Conservation (phyloP, 768 basidiomycete species). For the Roridomyces roridus region DNA sequence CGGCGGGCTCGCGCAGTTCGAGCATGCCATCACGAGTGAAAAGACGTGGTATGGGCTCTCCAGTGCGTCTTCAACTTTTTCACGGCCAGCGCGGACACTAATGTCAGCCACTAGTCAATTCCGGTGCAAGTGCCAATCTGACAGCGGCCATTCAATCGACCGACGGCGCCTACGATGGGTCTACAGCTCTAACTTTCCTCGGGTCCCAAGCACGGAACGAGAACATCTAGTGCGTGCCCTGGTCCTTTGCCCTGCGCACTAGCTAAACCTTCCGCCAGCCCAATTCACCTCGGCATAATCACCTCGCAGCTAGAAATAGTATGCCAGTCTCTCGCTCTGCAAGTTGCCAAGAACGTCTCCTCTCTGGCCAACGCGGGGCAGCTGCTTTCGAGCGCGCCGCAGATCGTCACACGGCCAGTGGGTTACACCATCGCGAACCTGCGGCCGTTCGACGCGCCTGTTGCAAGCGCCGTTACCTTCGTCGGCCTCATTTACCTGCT, state of each 20-base stretch:
- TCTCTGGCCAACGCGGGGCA: conserved; percentile 30
- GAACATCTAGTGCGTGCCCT: conserved; percentile 57
- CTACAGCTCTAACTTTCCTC: conserved; percentile 55
- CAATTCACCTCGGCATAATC: conserved; percentile 26
- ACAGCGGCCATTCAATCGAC: conserved; percentile 42
- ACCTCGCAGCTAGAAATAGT: conserved; percentile 14
- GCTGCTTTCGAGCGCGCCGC: conserved; percentile 43
- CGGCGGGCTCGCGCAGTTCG: conserved; percentile 48
- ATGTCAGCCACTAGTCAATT: conserved; percentile 41
- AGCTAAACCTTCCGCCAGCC: neutral
- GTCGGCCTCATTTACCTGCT: conserved; percentile 63
- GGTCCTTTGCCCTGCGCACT: neutral
- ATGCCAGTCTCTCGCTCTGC: conserved; percentile 36
- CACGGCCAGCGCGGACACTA: neutral
- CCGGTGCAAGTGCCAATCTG: conserved; percentile 44
- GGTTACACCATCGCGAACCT: conserved; percentile 45
- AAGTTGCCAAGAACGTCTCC: conserved; percentile 28
- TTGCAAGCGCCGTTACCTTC: conserved; percentile 60
- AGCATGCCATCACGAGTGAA: conserved; percentile 53
- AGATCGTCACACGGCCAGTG: conserved; percentile 44
- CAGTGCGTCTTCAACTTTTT: conserved; percentile 41
- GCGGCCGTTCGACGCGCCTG: conserved; percentile 54
- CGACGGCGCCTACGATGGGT: conserved; percentile 53
- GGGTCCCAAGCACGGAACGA: conserved; percentile 60
- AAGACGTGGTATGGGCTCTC: conserved; percentile 60